These are phyloP conservation scores for Prunus padus DNA, from an alignment of 306 rosid species.

Conservation along the genomic window DNA sequence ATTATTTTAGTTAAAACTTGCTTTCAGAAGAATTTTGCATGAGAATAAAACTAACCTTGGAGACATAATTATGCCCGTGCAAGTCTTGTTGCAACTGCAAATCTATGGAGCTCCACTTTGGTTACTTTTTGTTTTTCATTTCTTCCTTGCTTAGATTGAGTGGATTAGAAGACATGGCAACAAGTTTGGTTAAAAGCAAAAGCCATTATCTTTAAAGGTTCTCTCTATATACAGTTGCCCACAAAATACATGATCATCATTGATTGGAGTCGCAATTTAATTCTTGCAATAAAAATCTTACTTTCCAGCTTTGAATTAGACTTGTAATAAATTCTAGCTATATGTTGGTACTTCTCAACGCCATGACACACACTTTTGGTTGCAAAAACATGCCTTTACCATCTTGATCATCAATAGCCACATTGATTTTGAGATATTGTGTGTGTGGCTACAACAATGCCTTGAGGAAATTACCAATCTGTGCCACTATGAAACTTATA, in stretches of 20 bases:
- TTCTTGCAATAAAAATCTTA: neutral
- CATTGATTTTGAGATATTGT: neutral
- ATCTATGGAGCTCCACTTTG: neutral
- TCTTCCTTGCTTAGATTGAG: neutral
- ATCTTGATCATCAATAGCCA: neutral
- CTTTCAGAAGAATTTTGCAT: neutral
- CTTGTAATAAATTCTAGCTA: neutral
- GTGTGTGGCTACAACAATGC: neutral
- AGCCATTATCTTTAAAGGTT: neutral
- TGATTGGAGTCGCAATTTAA: slow-evolving; percentile 1
- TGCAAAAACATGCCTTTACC: neutral
- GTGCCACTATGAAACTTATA: neutral
- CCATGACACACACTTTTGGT: neutral
- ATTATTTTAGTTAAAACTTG: neutral
- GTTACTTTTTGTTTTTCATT: neutral
- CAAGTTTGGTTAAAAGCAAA: slow-evolving; percentile 6
- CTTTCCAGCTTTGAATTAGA: neutral
- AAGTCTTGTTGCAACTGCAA: neutral
- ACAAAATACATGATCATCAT: no score
- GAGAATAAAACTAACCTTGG: neutral
- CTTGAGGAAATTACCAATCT: neutral
- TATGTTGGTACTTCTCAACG: neutral
- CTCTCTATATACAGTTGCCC: neutral
- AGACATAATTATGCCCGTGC: neutral
- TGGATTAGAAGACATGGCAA: slow-evolving; percentile 10